Conservation (phyloP, 2,329 filamentous ascomycete genomes). For the Trichoderma sp. region DNA sequence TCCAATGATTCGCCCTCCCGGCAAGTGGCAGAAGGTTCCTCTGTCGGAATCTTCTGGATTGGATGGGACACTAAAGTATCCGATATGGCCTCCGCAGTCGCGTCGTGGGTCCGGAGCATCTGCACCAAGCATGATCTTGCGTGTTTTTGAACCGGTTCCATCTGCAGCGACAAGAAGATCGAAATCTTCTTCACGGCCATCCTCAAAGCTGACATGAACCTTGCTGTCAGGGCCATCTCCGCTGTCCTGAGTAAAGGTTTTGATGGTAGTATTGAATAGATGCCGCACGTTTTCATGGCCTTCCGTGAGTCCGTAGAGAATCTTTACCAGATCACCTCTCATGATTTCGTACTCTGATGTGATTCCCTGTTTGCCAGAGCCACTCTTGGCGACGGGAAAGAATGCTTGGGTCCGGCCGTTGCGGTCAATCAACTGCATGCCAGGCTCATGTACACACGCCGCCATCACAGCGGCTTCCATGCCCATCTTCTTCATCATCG, state of each 20-base stretch:
- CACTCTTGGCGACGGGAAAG: neutral
- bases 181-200: slow-evolving; percentile 2
- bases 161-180: neutral
- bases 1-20: neutral
- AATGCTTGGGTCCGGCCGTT: slow-evolving; percentile 6
- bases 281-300: neutral
- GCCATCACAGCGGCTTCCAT: slow-evolving; percentile 3
- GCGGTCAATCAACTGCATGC: slow-evolving; percentile 15
- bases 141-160: neutral
- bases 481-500: slow-evolving; percentile 14
- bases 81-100: neutral
- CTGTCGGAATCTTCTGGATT: neutral
- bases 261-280: slow-evolving; percentile 10
- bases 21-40: slow-evolving; percentile 5
- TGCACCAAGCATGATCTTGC: slow-evolving; percentile 3
- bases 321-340: neutral
- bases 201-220: neutral
- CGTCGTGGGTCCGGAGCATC: slow-evolving; percentile 2
- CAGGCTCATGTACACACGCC: neutral
- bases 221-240: neutral
- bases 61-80: neutral
- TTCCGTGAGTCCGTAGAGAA: slow-evolving; percentile 9
- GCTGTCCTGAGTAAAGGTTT: neutral
- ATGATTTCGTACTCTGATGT: slow-evolving; percentile 14
- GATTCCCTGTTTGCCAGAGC: neutral